Base-by-base conservation (phyloP, 73 alveolate genomes). In the Symbiodinium natans region DNA sequence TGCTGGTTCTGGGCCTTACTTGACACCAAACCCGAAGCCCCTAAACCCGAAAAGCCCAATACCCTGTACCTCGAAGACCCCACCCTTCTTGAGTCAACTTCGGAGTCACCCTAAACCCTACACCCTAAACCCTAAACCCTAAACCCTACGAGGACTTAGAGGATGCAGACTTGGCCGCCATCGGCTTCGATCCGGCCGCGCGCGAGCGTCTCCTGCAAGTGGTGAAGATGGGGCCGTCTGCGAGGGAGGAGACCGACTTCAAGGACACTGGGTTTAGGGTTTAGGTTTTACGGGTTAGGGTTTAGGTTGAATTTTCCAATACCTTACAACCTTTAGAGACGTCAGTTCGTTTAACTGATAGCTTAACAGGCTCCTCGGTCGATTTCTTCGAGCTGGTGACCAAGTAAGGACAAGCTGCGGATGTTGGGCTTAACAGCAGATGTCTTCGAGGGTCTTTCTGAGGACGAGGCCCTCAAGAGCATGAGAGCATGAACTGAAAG, bases 391-490 rank as follows among this genome's bases (percentile, higher is more conserved):
- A 21, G 59, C 59, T 46, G 25, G 59, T 46, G 59, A 27, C 68
- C 29, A 3, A 52, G 68, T 27, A 52, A 52, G 68, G 89, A 38
- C 36, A 34, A 82, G 43, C 56, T 82, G 89, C 34, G 43, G 89
- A 34, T 36, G 43, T 39, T 82, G 89, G 89, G 89, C 89, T 82
- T 82, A 39, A 15, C 54, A 7, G 36, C 89, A 39, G 59, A 39
- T 36, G 41, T 82, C 36, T 82, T 82, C 56, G 89, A 82, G 29
- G 89, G 89, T 15, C 89, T 82, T 21, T 82, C 89, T 3, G 89
- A 82, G 59, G 89, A 82, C 36, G 59, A 82, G 89, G 89, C 89
- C 13, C 40, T 25, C 5, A 19, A 29, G n/a, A n/a, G 80, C 34
- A 11, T 11, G 11, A 43, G 56, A 11, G 56, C 56, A 43, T 43